phyloP scores from a whole-genome alignment of 768 basidiomycete genomes.

The Leccinum boreale region DNA sequence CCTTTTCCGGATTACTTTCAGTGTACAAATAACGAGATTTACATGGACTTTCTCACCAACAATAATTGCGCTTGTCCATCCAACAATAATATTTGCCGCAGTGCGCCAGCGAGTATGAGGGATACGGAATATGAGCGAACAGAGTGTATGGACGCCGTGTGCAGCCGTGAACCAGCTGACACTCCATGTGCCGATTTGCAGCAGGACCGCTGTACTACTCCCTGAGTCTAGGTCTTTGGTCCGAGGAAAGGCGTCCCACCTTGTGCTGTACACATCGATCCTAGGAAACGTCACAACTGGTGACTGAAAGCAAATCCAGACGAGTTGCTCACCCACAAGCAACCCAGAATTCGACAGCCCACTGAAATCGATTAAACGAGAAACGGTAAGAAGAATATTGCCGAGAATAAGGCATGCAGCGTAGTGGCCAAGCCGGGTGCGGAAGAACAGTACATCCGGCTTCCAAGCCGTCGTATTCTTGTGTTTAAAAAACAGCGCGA shows the following conservation, averaged over 20 bases:
- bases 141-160: constrained; percentile 68
- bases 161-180: constrained; percentile 41
- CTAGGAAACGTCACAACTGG: constrained; percentile 29
- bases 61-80: constrained; percentile 51
- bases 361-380: constrained; percentile 51
- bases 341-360: constrained; percentile 49
- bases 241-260: constrained; percentile 37
- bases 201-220: constrained; percentile 43
- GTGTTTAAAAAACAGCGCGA: constrained; percentile 31
- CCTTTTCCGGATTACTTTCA: constrained; percentile 28
- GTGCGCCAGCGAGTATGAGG: constrained; percentile 51
- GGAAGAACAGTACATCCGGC: constrained; percentile 60
- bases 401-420: constrained; percentile 59
- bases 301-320: background rate
- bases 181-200: constrained; percentile 58
- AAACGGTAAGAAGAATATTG: constrained; percentile 50
- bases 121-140: constrained; percentile 55
- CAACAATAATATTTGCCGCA: constrained; percentile 39
- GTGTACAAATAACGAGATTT: background rate
- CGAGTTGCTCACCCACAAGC: constrained; percentile 40
- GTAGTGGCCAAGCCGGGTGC: constrained; percentile 69
- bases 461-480: constrained; percentile 27
- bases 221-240: background rate
- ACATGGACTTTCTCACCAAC: constrained; percentile 43
- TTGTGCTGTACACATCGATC: constrained; percentile 52